Percentiles rank a stretch among this genome's conserved stretches.
Evolutionary conservation across 2,329 filamentous ascomycete genomes (phyloP).

Genomic region (Ophiostoma sp.): DNA sequence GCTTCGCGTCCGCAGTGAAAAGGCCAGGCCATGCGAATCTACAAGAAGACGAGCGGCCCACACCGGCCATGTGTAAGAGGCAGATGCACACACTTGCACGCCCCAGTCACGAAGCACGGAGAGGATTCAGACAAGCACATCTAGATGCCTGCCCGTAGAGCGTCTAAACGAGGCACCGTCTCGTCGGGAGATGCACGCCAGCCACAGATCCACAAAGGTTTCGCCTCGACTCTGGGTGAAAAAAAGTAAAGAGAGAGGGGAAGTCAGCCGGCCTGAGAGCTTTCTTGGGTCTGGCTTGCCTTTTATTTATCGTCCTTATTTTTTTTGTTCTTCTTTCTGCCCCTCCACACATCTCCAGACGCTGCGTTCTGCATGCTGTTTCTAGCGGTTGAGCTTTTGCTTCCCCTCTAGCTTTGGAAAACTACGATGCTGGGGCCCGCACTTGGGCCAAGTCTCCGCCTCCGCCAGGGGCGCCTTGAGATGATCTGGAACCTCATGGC

Average conservation of each 20-base stretch:
- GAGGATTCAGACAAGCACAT: neutral
- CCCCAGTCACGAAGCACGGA: neutral
- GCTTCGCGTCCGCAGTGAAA: neutral
- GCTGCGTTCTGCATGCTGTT: neutral
- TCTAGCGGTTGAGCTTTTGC: neutral
- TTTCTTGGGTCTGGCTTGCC: neutral
- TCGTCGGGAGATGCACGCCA: slow-evolving; percentile 18
- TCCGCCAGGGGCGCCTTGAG: neutral
- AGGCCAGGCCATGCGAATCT: neutral
- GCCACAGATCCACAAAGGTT: neutral
- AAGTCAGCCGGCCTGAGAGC: neutral
- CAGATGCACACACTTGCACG: neutral
- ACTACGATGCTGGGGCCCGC: neutral
- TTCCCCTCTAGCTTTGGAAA: neutral
- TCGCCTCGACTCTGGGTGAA: neutral
- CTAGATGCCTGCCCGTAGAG: neutral
- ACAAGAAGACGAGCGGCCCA: neutral
- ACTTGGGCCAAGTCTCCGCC: neutral
- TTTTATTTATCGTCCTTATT: neutral
- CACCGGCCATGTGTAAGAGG: slow-evolving; percentile 8
- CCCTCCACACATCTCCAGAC: neutral
- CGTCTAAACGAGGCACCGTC: neutral
- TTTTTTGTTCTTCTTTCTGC: neutral
- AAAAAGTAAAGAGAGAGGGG: neutral
- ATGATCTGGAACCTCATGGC: slow-evolving; percentile 16